Percentiles rank a stretch among this genome's conserved stretches.
These are phyloP conservation scores for Aspergillus thermomutatus DNA, from an alignment of 2,329 filamentous ascomycete species.

Conservation along the genomic window DNA sequence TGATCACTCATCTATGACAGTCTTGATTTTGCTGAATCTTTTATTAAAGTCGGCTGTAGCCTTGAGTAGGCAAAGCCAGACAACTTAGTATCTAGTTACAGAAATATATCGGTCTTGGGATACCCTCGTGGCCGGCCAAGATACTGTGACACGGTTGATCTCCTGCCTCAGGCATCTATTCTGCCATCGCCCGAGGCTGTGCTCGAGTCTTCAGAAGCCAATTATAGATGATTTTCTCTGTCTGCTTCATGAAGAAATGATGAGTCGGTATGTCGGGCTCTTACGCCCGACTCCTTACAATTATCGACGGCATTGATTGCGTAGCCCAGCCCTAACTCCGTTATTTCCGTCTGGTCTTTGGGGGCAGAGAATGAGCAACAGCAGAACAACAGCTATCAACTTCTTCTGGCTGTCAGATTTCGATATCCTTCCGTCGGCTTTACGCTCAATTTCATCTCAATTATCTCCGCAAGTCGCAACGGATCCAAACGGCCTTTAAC, in stretches of 20 bases:
- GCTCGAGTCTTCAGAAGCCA: too few species aligned
- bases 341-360: background rate
- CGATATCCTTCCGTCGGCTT: background rate
- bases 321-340: background rate
- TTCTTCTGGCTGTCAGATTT: background rate
- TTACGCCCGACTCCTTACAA: background rate
- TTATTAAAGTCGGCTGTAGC: too few species aligned
- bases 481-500: background rate
- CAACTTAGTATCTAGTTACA: too few species aligned
- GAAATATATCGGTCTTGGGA: too few species aligned
- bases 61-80: too few species aligned
- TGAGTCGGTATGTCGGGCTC: background rate
- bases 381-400: background rate
- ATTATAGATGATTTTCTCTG: too few species aligned
- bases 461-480: background rate
- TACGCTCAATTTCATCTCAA: background rate
- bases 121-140: too few species aligned
- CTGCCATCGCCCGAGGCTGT: too few species aligned
- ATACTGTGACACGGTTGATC: too few species aligned
- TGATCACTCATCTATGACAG: too few species aligned
- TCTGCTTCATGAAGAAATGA: background rate
- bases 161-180: too few species aligned
- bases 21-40: too few species aligned
- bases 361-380: background rate
- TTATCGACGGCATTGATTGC: background rate